Evolutionary conservation across 805 yeast species (phyloP), one percentile per base, ranked within the genome.

Genomic region (Candida easanensis): DNA sequence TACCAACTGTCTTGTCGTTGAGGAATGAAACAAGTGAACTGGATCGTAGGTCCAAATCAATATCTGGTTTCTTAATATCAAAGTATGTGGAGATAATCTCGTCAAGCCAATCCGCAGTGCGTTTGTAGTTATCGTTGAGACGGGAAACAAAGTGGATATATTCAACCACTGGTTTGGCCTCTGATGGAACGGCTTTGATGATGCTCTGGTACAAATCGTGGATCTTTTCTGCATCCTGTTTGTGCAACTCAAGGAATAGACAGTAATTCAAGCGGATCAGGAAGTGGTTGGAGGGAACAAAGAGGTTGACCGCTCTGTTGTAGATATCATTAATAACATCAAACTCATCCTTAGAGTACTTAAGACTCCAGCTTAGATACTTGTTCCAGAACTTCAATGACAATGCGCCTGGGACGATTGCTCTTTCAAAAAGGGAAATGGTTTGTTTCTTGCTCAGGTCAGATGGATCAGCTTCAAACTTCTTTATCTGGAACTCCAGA

Each of bases 331-430:
- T 62, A 19, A 73, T 62, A 11, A 58, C 57, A 2, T 62, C 67
- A 23, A 60, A 52, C 0, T 61, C 61, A 4, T 54, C 56, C 3
- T 56, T 51, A 3, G 53, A 41, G 47, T 52, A 49, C 2, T 52
- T 53, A 18, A 74, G 62, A 20, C 78, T 54, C 74, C 81, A 88
- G 3, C 74, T 63, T 7, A 78, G 45, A 57, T 84, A 90, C 42
- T 73, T 73, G 15, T 79, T 55, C 98, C 98, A 91, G 16, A 88
- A 58, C 14, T 66, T 67, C 25, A 77, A 79, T 36, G 73, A 67
- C 17, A 64, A 63, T 32, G 89, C 84, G 40, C 82, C 74, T 0
- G 95, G 87, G 1, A 86, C 66, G 10, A 91, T 64, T 15, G 88
- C 78, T 44, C 97, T 70, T 58, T 86, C 91, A 61, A 83, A 90